Evolutionary conservation across 352 stramenopile species (phyloP).

Genomic region (Paralagenidium karlingii): DNA sequence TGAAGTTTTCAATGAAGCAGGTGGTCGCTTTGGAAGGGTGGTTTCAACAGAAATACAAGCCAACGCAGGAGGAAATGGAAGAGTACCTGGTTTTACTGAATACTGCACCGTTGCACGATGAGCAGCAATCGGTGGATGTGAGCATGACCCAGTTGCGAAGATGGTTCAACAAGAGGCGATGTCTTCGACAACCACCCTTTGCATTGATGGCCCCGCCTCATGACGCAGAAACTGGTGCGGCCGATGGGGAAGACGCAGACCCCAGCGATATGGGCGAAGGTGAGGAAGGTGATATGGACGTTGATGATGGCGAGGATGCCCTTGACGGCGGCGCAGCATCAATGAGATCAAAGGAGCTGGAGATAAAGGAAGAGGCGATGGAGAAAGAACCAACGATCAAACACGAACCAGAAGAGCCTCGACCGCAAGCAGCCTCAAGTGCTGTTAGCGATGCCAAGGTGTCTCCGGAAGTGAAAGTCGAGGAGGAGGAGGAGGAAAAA

Average conservation of each 20-base stretch:
- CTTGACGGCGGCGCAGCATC: too few relatives aligned
- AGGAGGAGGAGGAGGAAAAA: too few relatives aligned
- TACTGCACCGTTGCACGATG: constrained; percentile 47
- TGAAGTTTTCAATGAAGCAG: constrained; percentile 82
- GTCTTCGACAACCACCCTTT: constrained; percentile 66
- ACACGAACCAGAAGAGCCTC: too few relatives aligned
- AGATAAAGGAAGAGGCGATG: too few relatives aligned
- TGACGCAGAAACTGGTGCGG: too few relatives aligned
- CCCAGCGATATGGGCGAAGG: neutral
- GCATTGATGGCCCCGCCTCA: constrained; percentile 74
- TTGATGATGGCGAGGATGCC: constrained; percentile 1
- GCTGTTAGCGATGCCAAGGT: too few relatives aligned
- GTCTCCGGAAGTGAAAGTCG: too few relatives aligned
- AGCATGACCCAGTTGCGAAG: constrained; percentile 78
- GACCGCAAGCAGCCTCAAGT: too few relatives aligned
- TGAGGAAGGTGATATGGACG: constrained; percentile 1
- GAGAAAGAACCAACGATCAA: too few relatives aligned
- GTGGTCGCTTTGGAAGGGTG: constrained; percentile 62
- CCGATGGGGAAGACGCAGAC: constrained; percentile 1
- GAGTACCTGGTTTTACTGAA: constrained; percentile 57
- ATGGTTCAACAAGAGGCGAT: constrained; percentile 82
- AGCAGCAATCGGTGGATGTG: constrained; percentile 66
- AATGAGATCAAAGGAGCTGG: too few relatives aligned
- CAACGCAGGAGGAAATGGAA: constrained; percentile 69
- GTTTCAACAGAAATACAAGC: constrained; percentile 84